Evolutionary conservation across 345 rosid genomes (phyloP), one percentile per base, ranked within the genome.

Genomic region (Camelina laxa): DNA sequence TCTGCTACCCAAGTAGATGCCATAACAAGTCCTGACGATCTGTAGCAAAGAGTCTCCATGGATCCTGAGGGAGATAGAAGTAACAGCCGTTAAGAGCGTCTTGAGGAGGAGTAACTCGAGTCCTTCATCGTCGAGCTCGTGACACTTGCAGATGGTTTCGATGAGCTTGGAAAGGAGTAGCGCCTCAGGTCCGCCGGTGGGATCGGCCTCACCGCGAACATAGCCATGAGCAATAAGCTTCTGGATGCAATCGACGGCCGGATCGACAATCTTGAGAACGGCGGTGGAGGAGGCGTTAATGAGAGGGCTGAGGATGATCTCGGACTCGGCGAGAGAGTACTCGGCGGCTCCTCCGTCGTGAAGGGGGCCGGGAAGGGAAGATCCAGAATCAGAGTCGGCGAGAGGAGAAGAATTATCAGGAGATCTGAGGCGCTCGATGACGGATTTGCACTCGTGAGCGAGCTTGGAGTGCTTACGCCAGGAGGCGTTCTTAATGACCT

Each of bases 381-480:
- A 81, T 51, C 89, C 93, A 74, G 93, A 80, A 9, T 85, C 92
- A 24, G 89, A 42, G 31, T 84, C 78, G 6, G 81, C 63, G 5
- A 77, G 27, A 12, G 77, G 72, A 9, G 85, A 80, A 57, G 82
- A 67, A 50, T 55, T 66, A 13, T 69, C 72, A 0, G 87, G 80
- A 9, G 91, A 83, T 74, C 81, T 76, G 80, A 95, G 86, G 21
- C 78, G 86, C 49, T 89, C 94, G 69, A 90, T 72, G 67, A 92
- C 85, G 72, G 97, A 86, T 84, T 92, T 95, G 88, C 98, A 95
- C 81, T 95, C 89, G 79, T 92, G 96, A 63, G 89, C 88, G 70
- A 95, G 92, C 69, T 90, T 95, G 13, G 97, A 89, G 89, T 95
- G 99, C 70, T 95, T 95, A 14, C 99, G 85, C 99, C 99, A 95